These are phyloP conservation scores for Suhomyces faveliae DNA, from an alignment of 805 yeast species.

Conservation along the genomic window DNA sequence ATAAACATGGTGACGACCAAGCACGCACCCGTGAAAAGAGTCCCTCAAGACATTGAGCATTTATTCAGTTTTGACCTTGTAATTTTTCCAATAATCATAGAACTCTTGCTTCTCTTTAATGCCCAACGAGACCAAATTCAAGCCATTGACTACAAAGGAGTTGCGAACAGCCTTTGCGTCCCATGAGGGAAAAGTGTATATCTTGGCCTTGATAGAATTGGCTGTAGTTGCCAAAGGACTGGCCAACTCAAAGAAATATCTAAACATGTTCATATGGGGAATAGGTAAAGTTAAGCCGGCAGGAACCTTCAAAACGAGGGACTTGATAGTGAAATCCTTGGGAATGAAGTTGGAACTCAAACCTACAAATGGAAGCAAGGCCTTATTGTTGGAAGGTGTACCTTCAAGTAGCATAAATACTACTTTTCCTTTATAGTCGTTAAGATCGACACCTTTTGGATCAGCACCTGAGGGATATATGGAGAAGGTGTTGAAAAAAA, in stretches of 20 bases:
- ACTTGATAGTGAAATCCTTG: conserved; percentile 22
- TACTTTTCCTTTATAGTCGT: conserved; percentile 37
- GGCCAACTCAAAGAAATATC: conserved; percentile 24
- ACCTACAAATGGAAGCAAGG: conserved; percentile 57
- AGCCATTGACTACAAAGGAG: conserved; percentile 33
- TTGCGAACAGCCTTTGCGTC: conserved; percentile 19
- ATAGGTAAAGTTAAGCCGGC: conserved; percentile 35
- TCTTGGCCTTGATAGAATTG: conserved; percentile 26
- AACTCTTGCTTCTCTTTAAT: conserved; percentile 31
- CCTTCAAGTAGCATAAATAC: conserved; percentile 73
- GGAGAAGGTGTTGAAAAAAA: conserved; percentile 25
- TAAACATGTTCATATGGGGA: conserved; percentile 22
- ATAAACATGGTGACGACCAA: not conserved
- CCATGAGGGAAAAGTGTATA: conserved; percentile 20
- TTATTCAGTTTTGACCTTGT: conserved; percentile 2
- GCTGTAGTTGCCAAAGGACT: conserved; percentile 17
- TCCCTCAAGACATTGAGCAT: conserved; percentile 1
- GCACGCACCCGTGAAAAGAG: conserved; percentile 2
- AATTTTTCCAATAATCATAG: conserved; percentile 10
- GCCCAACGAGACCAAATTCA: conserved; percentile 30
- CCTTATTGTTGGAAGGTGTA: conserved; percentile 80
- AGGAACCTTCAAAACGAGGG: conserved; percentile 42
- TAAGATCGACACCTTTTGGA: conserved; percentile 18
- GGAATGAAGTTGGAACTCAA: conserved; percentile 1
- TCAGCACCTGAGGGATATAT: conserved; percentile 6